Percentiles rank a stretch among this genome's conserved stretches.
These are phyloP conservation scores for Vitis rupestris DNA, from an alignment of 164 flowering plant genomes.

Conservation along the genomic window DNA sequence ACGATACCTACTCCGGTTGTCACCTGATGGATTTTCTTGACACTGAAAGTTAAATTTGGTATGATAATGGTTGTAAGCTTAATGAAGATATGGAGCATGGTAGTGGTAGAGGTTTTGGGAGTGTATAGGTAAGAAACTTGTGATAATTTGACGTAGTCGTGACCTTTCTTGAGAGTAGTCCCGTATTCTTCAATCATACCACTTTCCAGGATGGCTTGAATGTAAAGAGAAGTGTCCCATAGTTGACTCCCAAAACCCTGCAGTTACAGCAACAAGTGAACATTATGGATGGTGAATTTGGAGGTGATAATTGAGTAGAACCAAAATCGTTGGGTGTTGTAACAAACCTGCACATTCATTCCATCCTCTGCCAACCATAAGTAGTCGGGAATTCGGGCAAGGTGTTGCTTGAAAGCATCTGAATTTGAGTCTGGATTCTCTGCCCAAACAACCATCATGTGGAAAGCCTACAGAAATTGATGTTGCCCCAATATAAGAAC, in stretches of 20 bases:
- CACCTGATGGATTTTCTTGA: conserved; percentile 50
- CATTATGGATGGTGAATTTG: too few species aligned
- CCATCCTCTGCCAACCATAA: conserved; percentile 59
- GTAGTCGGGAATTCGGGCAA: conserved; percentile 46
- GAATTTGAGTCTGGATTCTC: conserved; percentile 45
- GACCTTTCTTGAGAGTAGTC: conserved; percentile 30
- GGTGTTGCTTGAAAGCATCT: conserved; percentile 38
- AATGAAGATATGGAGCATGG: too few species aligned
- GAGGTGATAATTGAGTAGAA: background rate
- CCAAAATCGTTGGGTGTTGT: too few species aligned
- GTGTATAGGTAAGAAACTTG: conserved; percentile 20
- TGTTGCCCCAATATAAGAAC: too few species aligned
- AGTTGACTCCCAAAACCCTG: conserved; percentile 43
- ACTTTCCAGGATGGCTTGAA: conserved; percentile 38
- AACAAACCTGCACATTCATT: conserved; percentile 40
- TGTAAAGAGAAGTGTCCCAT: conserved; percentile 37
- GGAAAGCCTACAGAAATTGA: conserved; percentile 22
- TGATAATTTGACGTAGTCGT: conserved; percentile 34
- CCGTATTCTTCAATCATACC: conserved; percentile 29
- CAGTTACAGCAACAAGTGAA: conserved; percentile 24
- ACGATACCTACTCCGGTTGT: conserved; percentile 44
- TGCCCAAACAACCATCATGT: conserved; percentile 58
- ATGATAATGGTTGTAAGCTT: background rate
- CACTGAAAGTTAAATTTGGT: conserved; percentile 19
- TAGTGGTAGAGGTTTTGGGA: background rate